phyloP scores from a whole-genome alignment of 352 stramenopile species.

The Pythium dissotocum region DNA sequence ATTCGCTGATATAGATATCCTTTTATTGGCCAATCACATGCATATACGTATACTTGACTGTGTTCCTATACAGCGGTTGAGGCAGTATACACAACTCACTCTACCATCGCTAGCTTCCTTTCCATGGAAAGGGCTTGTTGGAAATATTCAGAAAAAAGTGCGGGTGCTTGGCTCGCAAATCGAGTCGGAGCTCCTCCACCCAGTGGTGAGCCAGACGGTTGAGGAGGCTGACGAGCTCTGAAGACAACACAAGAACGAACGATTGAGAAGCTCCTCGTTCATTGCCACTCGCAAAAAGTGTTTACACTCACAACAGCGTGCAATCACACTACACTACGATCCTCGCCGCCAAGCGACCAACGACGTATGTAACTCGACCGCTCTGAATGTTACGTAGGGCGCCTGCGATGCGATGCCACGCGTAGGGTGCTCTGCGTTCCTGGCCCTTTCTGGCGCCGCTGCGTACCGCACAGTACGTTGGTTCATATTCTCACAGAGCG shows the following conservation, averaged over 20 bases:
- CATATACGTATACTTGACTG: neutral
- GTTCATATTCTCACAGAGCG: neutral
- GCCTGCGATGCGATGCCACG: neutral
- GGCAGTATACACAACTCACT: neutral
- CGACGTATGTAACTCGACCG: neutral
- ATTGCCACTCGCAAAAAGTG: neutral
- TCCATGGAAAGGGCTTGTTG: neutral
- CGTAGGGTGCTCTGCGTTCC: neutral
- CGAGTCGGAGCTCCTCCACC: conserved; percentile 1
- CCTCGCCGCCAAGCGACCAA: neutral
- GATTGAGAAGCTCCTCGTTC: neutral
- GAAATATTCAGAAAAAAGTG: neutral
- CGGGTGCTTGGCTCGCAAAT: neutral
- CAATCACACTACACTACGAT: neutral
- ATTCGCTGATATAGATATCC: neutral
- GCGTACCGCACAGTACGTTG: neutral
- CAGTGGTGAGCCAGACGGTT: conserved; percentile 6
- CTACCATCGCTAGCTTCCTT: neutral
- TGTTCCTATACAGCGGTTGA: neutral
- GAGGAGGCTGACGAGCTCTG: neutral
- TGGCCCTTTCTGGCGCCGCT: no score
- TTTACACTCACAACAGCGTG: neutral
- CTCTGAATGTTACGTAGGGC: neutral
- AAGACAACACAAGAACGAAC: neutral
- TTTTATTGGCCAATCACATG: neutral